These are phyloP conservation scores for Eucalyptus curtisii DNA, from an alignment of 345 rosid species.

Conservation along the genomic window DNA sequence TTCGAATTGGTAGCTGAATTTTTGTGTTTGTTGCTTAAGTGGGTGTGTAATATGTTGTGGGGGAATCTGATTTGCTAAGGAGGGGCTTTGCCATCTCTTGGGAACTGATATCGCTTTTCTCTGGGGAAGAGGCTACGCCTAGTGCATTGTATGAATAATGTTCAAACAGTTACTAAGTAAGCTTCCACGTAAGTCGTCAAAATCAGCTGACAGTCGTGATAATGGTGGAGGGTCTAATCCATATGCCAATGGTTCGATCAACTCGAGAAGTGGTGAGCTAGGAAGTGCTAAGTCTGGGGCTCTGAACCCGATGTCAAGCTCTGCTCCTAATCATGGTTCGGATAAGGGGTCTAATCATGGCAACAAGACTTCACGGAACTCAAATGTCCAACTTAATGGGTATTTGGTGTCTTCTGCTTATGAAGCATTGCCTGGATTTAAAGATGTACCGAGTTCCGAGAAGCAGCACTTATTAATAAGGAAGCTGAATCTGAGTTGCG, in stretches of 20 bases:
- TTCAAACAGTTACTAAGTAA: slow-evolving; percentile 2
- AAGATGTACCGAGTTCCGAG: slow-evolving; percentile 3
- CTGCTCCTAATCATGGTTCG: neutral
- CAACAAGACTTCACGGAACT: neutral
- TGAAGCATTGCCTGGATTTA: slow-evolving; percentile 12
- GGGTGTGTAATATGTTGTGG: neutral
- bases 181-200: slow-evolving; percentile 6
- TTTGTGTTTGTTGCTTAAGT: neutral
- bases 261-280: neutral
- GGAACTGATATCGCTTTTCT: neutral
- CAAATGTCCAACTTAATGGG: neutral
- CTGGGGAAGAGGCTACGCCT: neutral
- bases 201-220: neutral
- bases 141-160: neutral
- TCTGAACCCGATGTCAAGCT: neutral
- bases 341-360: neutral
- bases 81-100: neutral
- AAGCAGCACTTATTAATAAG: slow-evolving; percentile 4
- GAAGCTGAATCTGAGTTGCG: slow-evolving; percentile 1
- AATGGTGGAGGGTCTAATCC: neutral
- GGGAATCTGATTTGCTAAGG: neutral
- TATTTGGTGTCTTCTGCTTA: neutral
- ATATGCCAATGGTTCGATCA: neutral
- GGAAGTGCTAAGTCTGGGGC: neutral
- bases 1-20: neutral